Base-by-base conservation (phyloP, 2,329 filamentous ascomycete genomes). In the Fusarium nelsonii region DNA sequence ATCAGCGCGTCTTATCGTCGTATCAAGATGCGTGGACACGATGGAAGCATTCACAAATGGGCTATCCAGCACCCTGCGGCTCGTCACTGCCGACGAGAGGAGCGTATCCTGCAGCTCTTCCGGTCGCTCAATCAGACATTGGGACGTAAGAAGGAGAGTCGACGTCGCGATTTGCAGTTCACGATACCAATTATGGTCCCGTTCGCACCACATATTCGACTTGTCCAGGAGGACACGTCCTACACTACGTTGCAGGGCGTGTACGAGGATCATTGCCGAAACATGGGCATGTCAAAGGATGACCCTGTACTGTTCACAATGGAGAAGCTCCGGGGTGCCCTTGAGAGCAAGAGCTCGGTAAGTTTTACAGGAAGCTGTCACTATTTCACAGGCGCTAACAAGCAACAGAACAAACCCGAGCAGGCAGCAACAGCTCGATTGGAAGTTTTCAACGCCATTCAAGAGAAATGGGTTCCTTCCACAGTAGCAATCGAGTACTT, bases 41-140 rank as follows among this genome's bases (percentile, higher is more conserved):
- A 99, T 80, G 96, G 97, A 71, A 98, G 94, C 76, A 84, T 97
- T n/a, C 96, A 99, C 83, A 88, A 93, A 9, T 99, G 97, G 81
- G 94, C 94, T 4, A 93, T 99, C 36, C 97, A 99, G 77, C 95
- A 98, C 78, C 97, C 96, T 6, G 94, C 96, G 3, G 93, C 94
- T 5, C 86, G 96, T 58, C 94, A 97, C 78, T 97, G 94, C 75
- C 89, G 96, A 63, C 89, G 97, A 56, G 97, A 99, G 78, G 97
- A 99, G 81, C 88, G 96, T 30, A 97, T 98, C 58, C 81, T 97
- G 69, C 96, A 99, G 79, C 86, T 99, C 14, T 99, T 99, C 90
- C 88, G 97, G 44, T 97, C 97, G 74, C 94, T 99, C 81, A 99
- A 99, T 80, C 94, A 95, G 76, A 92, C 93, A 5, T 84, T 99